Base-by-base conservation (phyloP, 2,329 filamentous ascomycete species). In the Pyricularia pennisetigena region DNA sequence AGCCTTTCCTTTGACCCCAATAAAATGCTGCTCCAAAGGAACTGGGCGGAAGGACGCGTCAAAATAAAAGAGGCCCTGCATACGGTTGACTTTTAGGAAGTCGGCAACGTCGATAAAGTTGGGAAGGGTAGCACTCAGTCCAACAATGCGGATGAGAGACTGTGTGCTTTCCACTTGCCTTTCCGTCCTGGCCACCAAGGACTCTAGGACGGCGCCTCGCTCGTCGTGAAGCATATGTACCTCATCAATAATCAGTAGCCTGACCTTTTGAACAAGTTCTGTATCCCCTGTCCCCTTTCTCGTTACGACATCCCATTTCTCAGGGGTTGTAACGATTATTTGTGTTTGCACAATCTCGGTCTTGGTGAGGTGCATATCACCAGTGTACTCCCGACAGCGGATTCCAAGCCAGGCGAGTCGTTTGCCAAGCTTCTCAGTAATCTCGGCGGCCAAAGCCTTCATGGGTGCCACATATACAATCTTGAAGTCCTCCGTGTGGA, bases 191-290 rank as follows among this genome's bases (percentile, higher is more conserved):
- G 95, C 95, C 20, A 99, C 96, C 26, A 99, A 83, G 6, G 94
- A 97, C 76, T 99, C 95, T 30, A 99, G 85, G 0, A 99, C 96
- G 14, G 96, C 93, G 75, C 95, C 95, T 76, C 95, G 89, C 78
- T 98, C 95, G 76, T 99, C 95, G 74, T 99, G 96, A 74, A 99
- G 89, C 96, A 99, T 99, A 76, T 99, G 95, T 0, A 99, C 95
- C 80, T 99, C 95, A 78, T 99, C 95, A 71, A 99, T 98, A 74
- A 99, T 98, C 70, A 99, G 85, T 1, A 99, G 83, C 12, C 94
- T 88, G 28, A 99, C 95, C 77, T 99, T 99, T 74, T 99, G 95
- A 16, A 99, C 96, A 3, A 99, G 86, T 76, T 98, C 95, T 0
- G 95, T 98, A 76, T 99, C 95, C 20, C 96, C 95, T 0, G 94